Evolutionary conservation across 768 basidiomycete species (phyloP).

Genomic region (Sporobolomyces pararoseus): DNA sequence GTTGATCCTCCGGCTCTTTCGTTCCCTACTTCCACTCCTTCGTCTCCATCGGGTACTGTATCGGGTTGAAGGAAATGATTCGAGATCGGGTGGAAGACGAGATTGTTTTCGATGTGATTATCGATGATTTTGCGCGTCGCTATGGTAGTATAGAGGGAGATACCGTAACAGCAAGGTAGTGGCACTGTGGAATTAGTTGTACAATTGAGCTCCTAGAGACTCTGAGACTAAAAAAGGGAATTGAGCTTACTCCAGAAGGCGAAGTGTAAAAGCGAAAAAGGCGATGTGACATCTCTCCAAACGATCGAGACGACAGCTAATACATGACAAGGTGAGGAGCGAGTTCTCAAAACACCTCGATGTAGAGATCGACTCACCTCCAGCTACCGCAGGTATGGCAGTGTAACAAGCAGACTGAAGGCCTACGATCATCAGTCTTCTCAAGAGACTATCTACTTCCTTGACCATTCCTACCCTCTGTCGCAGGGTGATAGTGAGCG

Average conservation of each 20-base stretch:
- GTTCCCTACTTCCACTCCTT: no score
- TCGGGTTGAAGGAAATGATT: no score
- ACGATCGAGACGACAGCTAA: neutral
- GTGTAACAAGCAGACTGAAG: constrained; percentile 22
- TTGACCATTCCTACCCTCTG: constrained; percentile 4
- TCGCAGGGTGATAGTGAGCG: constrained; percentile 13
- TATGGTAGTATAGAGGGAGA: constrained; percentile 4
- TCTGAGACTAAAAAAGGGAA: neutral
- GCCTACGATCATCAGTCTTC: constrained; percentile 6
- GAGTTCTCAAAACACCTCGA: no score
- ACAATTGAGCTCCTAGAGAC: neutral
- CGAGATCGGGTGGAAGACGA: no score
- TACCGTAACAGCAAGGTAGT: neutral
- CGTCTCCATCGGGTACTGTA: no score
- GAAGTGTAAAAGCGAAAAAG: neutral
- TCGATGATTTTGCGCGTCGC: constrained; percentile 3
- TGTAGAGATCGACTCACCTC: no score
- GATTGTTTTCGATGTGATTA: neutral
- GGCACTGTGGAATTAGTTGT: neutral
- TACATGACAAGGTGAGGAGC: no score
- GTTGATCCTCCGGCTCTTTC: no score
- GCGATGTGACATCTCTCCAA: neutral
- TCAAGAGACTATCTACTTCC: constrained; percentile 7
- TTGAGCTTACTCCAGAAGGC: constrained; percentile 6
- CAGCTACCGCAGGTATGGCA: neutral